Conservation (phyloP, 2,329 filamentous ascomycete genomes). For the Podosphaera xanthii region DNA sequence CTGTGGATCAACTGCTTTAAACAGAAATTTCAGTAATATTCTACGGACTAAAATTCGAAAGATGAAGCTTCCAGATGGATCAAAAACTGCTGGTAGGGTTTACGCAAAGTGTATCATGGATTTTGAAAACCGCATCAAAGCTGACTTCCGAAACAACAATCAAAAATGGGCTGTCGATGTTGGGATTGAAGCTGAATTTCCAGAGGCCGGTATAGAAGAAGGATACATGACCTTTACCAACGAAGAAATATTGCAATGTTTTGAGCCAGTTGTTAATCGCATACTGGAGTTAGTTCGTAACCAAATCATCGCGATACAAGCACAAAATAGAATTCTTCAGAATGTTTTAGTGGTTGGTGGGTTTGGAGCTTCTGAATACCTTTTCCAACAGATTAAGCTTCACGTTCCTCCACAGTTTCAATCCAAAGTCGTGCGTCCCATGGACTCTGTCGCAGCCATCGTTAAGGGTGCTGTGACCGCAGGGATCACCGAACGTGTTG, state of each 20-base stretch:
- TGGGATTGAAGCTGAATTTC: conserved; percentile 93
- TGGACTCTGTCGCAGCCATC: conserved; percentile 97
- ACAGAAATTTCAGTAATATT: conserved; percentile 97
- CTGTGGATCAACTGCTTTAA: conserved; percentile 92
- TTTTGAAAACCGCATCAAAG: conserved; percentile 98
- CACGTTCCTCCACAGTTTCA: conserved; percentile 97
- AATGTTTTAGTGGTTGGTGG: conserved; percentile 95
- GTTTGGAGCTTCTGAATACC: conserved; percentile 93
- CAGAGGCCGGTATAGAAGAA: conserved; percentile 92
- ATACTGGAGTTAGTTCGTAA: conserved; percentile 91
- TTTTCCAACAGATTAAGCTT: conserved; percentile 98
- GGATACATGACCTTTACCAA: conserved; percentile 99
- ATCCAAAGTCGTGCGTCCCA: conserved; percentile 89
- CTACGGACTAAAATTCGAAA: conserved; percentile 92
- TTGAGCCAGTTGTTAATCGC: conserved; percentile 91
- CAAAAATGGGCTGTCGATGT: conserved; percentile 99
- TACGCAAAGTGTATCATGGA: conserved; percentile 99
- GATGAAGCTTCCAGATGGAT: conserved; percentile 95
- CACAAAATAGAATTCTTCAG: conserved; percentile 80
- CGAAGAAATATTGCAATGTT: conserved; percentile 96
- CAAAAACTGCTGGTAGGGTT: conserved; percentile 90
- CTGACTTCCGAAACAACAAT: conserved; percentile 95
- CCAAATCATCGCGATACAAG: conserved; percentile 97
- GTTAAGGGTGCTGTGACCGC: conserved; percentile 96
- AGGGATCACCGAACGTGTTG: conserved; percentile 87